Base-by-base conservation (phyloP, 441 rosid genomes). In the Gossypium schwendimanii region DNA sequence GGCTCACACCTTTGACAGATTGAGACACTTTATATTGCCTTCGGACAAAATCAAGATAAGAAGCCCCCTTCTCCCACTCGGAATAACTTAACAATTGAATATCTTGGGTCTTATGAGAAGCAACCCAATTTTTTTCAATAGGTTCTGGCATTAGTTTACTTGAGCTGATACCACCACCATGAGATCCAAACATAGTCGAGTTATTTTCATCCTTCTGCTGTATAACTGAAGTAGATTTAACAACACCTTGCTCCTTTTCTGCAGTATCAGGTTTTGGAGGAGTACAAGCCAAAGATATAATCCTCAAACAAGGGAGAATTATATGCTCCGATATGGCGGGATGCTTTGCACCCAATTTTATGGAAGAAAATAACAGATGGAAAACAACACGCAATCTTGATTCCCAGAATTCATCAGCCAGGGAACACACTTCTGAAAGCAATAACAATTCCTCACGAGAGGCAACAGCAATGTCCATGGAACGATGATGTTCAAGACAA, bases 31-130 rank as follows among this genome's bases (percentile, higher is more conserved):
- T 92, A 84, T 93, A 94, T 78, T 95, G 97, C 84, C 99, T 93
- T 87, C 99, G 87, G 77, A 97, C 99, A 88, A 97, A 97, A 82
- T 97, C 99, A 75, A 97, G 88, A 81, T 97, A 97, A n/a, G 99
- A 88, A 73, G 99, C 97, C 80, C 99, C 99, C 81, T 84, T 90
- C 80, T 94, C 98, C 99, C 99, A 97, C 82, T 97, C 99, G 55
- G 92, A 84, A 82, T 91, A 97, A 85, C 99, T 97, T 39, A 95
- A 80, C 75, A 95, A 87, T 73, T 91, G 92, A 79, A 95, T 88
- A 81, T 95, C 99, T 76, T 78, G 95, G 53, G 86, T 82, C 87
- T 85, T 93, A 45, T 87, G 84, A 71, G 94, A 86, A 71, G 83
- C 79, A 79, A 90, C 91, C 86, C 84, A 84, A 80, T 85, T 93